Conservation (phyloP, 495 filamentous ascomycete species). For the Chaetomium cochliodes region DNA sequence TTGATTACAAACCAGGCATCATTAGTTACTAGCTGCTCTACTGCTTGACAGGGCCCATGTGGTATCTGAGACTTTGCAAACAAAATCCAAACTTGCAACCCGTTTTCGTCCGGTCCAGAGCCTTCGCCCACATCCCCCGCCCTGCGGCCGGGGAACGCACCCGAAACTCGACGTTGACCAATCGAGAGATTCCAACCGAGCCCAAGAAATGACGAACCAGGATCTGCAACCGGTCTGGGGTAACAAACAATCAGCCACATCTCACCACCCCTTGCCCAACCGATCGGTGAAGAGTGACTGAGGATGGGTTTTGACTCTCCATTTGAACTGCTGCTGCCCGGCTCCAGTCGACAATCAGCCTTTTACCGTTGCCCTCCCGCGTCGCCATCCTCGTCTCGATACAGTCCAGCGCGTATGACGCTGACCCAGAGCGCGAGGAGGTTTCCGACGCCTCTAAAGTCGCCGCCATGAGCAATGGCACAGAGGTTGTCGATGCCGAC, state of each 20-base stretch:
- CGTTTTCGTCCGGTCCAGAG: no score
- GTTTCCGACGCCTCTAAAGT: not conserved
- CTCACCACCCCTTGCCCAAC: not conserved
- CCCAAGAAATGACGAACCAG: not conserved
- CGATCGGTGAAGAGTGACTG: not conserved
- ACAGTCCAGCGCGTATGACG: not conserved
- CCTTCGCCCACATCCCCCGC: no score
- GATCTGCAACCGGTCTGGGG: not conserved
- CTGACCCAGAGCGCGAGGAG: not conserved
- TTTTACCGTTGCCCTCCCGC: not conserved
- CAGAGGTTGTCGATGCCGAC: not conserved
- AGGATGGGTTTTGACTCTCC: not conserved
- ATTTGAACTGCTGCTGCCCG: not conserved
- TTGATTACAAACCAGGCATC: no score
- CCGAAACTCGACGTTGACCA: not conserved
- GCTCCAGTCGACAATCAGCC: not conserved
- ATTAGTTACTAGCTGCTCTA: no score
- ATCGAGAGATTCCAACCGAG: not conserved
- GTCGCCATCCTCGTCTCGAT: not conserved
- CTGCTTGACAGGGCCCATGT: no score
- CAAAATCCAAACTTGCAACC: no score
- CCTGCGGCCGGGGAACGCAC: not conserved
- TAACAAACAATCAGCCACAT: not conserved
- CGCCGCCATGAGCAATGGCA: not conserved
- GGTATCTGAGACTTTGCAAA: no score